Evolutionary conservation across 306 rosid species (phyloP).

Genomic region (Astragalus membranaceus): DNA sequence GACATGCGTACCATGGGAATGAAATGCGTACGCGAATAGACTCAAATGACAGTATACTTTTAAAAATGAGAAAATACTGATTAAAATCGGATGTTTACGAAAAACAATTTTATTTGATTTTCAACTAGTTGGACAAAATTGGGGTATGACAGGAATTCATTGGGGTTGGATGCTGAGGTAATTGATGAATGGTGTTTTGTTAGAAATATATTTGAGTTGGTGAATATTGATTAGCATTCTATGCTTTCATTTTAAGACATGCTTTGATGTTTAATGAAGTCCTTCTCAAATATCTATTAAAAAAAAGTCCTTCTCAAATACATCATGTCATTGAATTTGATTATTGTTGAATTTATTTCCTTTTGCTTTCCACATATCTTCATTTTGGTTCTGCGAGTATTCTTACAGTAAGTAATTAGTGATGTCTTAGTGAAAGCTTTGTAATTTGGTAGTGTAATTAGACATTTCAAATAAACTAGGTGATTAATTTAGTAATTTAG

Average conservation of each 20-base stretch:
- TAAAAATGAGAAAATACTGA: no score
- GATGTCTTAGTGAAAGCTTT: not conserved
- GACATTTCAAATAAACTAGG: not conserved
- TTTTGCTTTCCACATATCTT: not conserved
- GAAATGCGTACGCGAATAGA: no score
- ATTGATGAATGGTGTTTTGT: not conserved
- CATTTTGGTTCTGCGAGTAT: not conserved
- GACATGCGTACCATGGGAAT: no score
- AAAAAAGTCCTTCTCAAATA: no score
- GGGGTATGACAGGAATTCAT: slow-evolving; percentile 66
- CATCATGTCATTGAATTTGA: not conserved
- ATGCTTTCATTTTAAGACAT: not conserved
- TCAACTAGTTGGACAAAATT: no score
- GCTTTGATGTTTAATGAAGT: not conserved
- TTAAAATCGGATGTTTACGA: no score
- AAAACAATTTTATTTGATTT: no score
- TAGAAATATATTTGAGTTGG: not conserved
- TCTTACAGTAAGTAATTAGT: not conserved
- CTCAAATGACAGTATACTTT: no score
- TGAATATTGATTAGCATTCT: not conserved
- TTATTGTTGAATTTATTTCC: not conserved
- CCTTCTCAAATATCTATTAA: no score
- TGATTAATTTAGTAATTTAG: not conserved
- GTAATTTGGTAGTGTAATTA: not conserved
- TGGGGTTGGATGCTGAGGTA: slow-evolving; percentile 92